Percentiles rank a stretch among this genome's conserved stretches.
phyloP scores from a whole-genome alignment of 805 yeast species.

The Lachancea quebecensis region DNA sequence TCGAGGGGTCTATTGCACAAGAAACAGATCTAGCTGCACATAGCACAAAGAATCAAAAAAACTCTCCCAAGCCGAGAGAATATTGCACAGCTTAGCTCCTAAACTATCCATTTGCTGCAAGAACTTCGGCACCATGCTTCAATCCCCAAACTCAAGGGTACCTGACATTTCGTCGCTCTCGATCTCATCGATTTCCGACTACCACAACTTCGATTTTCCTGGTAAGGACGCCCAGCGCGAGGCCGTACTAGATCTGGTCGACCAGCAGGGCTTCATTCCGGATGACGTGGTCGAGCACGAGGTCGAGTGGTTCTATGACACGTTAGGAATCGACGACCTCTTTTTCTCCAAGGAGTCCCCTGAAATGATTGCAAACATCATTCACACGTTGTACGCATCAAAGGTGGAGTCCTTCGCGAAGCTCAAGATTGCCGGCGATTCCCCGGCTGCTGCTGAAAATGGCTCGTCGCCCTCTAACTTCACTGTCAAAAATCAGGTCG shows the following conservation, averaged over 20 bases:
- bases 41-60: no score
- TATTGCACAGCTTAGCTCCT: no score
- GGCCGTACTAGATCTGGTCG: constrained; percentile 72
- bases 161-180: constrained; percentile 38
- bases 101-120: no score
- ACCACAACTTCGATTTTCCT: constrained; percentile 65
- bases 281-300: constrained; percentile 79
- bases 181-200: constrained; percentile 49
- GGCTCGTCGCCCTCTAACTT: constrained; percentile 20
- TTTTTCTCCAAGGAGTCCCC: constrained; percentile 84
- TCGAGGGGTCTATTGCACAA: no score
- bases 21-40: no score
- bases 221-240: constrained; percentile 79
- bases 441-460: constrained; percentile 1
- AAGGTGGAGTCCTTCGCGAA: constrained; percentile 81
- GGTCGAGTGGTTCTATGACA: constrained; percentile 81
- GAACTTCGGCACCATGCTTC: neutral
- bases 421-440: constrained; percentile 36
- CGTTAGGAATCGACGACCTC: constrained; percentile 84
- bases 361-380: constrained; percentile 72
- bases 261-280: constrained; percentile 83
- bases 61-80: no score
- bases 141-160: neutral
- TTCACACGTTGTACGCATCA: constrained; percentile 85
- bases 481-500: constrained; percentile 72